Conservation (phyloP, 495 filamentous ascomycete genomes). For the Aspergillus hancockii region DNA sequence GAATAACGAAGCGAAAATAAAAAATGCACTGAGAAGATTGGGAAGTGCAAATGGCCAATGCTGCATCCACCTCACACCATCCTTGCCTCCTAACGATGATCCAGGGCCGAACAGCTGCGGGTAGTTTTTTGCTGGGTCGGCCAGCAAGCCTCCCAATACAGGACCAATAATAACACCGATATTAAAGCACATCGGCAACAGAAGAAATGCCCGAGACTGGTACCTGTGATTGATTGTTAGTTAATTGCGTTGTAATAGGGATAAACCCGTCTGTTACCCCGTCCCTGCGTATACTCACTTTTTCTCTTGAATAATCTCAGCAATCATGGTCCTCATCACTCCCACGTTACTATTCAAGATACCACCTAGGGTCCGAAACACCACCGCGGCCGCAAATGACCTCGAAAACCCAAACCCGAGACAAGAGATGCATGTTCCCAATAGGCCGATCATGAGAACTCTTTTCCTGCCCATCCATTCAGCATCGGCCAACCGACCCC, state of each 20-base stretch:
- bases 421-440: conserved; percentile 70
- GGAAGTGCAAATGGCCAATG: conserved; percentile 64
- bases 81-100: conserved; percentile 48
- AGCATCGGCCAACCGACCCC: conserved; percentile 75
- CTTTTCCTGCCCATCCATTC: conserved; percentile 71
- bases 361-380: conserved; percentile 75
- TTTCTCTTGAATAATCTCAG: conserved; percentile 73
- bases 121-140: conserved; percentile 67
- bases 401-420: conserved; percentile 79
- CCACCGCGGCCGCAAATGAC: conserved; percentile 63
- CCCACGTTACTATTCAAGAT: conserved; percentile 80
- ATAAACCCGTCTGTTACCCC: background rate
- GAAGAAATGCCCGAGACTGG: conserved; percentile 73
- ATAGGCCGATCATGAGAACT: conserved; percentile 72
- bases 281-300: conserved; percentile 33
- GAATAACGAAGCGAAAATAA: conserved; percentile 49
- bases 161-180: conserved; percentile 69
- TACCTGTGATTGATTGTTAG: conserved; percentile 44
- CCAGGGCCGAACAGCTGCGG: conserved; percentile 66
- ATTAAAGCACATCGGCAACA: conserved; percentile 83
- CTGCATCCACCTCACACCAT: conserved; percentile 61
- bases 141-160: conserved; percentile 65
- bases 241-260: background rate
- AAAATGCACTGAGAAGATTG: conserved; percentile 58
- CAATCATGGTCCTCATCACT: conserved; percentile 80